These are phyloP conservation scores for Wickerhamiella occidentalis DNA, from an alignment of 805 yeast species.

Conservation along the genomic window DNA sequence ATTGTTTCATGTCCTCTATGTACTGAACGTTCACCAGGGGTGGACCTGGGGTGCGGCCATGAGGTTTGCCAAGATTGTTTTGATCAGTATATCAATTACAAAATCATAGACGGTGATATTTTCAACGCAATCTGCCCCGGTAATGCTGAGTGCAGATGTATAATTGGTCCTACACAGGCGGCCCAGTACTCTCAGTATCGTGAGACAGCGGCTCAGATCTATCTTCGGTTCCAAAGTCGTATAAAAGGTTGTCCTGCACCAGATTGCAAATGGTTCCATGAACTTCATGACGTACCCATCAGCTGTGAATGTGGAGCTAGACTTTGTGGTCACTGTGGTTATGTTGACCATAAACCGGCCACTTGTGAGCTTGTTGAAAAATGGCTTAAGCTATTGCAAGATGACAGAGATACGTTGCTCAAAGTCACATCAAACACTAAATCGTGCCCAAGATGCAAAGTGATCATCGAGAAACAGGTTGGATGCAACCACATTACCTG, in stretches of 20 bases:
- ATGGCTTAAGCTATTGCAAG: conserved; percentile 72
- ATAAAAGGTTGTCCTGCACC: conserved; percentile 55
- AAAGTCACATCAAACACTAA: conserved; percentile 84
- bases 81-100: conserved; percentile 41
- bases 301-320: conserved; percentile 51
- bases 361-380: conserved; percentile 54
- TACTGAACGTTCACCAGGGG: conserved; percentile 3
- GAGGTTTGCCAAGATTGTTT: conserved; percentile 62
- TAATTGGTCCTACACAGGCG: not conserved
- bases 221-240: not conserved
- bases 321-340: conserved; percentile 68
- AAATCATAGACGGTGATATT: conserved; percentile 27
- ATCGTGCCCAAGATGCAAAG: conserved; percentile 69
- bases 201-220: not conserved
- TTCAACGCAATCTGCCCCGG: conserved; percentile 51
- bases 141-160: conserved; percentile 34
- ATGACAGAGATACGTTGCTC: conserved; percentile 76
- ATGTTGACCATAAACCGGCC: conserved; percentile 73
- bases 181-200: not conserved
- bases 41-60: conserved; percentile 55
- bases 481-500: conserved; percentile 98
- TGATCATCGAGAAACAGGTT: conserved; percentile 81
- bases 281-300: conserved; percentile 35
- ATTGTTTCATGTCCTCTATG: conserved; percentile 2
- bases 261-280: conserved; percentile 55